Evolutionary conservation across 352 stramenopile genomes (phyloP).

Genomic region (Pythium phragmitis): DNA sequence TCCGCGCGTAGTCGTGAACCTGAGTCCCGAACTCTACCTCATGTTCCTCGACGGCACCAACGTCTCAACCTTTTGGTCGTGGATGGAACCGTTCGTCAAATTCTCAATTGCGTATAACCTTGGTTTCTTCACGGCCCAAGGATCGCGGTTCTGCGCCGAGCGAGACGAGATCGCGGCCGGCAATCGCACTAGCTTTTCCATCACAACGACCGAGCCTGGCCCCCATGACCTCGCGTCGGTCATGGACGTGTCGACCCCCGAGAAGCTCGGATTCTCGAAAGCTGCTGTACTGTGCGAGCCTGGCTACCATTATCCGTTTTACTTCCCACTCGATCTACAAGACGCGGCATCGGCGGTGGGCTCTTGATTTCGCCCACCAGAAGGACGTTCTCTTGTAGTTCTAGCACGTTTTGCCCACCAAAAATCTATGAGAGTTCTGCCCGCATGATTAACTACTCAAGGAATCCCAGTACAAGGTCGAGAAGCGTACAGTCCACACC

Average conservation of each 20-base stretch:
- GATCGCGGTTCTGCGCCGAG: background rate
- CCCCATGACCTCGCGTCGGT: background rate
- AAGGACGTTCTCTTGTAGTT: no score
- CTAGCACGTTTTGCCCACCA: no score
- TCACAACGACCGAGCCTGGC: background rate
- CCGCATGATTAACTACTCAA: no score
- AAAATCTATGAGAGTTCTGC: background rate
- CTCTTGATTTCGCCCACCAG: no score
- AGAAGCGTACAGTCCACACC: no score
- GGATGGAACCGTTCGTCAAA: background rate
- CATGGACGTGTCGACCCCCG: slow-evolving; percentile 4
- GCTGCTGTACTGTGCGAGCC: background rate
- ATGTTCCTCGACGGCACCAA: background rate
- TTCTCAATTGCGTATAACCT: slow-evolving; percentile 9
- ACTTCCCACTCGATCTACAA: slow-evolving; percentile 7
- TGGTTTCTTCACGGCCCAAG: background rate
- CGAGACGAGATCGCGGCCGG: background rate
- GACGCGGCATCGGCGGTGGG: background rate
- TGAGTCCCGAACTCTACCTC: background rate
- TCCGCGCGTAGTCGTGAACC: background rate
- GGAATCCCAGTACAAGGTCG: no score
- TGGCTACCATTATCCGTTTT: background rate
- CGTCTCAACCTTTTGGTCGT: slow-evolving; percentile 1
- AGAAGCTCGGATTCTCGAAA: background rate
- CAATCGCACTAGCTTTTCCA: background rate